These are phyloP conservation scores for Aureobasidium sp. DNA, from an alignment of 2,329 filamentous ascomycete genomes.

Conservation along the genomic window DNA sequence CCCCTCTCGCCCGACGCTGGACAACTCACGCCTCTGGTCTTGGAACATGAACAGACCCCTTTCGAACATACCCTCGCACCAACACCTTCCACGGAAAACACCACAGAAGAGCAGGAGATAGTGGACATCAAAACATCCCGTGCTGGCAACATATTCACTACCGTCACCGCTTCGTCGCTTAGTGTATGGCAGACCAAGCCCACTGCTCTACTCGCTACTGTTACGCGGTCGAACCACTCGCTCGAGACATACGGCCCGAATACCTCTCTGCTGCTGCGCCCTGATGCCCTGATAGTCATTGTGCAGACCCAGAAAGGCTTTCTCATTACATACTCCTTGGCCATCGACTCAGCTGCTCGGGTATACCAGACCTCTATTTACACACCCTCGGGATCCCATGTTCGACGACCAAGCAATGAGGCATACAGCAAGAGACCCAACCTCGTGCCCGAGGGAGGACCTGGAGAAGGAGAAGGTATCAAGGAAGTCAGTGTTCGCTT, in stretches of 20 bases:
- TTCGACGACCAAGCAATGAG: conserved; percentile 42
- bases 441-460: conserved; percentile 40
- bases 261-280: conserved; percentile 73
- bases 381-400: conserved; percentile 36
- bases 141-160: conserved; percentile 75
- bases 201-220: conserved; percentile 75
- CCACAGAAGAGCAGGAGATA: conserved; percentile 38
- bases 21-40: conserved; percentile 1
- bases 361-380: conserved; percentile 80
- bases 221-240: conserved; percentile 73
- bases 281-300: conserved; percentile 86
- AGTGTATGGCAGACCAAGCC: conserved; percentile 97
- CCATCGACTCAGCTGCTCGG: conserved; percentile 69
- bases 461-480: conserved; percentile 74
- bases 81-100: not conserved
- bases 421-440: conserved; percentile 22
- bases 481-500: conserved; percentile 86
- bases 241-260: conserved; percentile 78
- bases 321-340: conserved; percentile 88
- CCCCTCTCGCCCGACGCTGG: conserved; percentile 4
- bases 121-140: conserved; percentile 69
- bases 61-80: not conserved
- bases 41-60: not conserved
- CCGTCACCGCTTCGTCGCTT: conserved; percentile 75
- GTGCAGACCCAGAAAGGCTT: conserved; percentile 80